A percentile compares a stretch with the other conserved stretches of the same genome.
Conservation (phyloP, 768 basidiomycete species). For the Hygrocybe coccinea region DNA sequence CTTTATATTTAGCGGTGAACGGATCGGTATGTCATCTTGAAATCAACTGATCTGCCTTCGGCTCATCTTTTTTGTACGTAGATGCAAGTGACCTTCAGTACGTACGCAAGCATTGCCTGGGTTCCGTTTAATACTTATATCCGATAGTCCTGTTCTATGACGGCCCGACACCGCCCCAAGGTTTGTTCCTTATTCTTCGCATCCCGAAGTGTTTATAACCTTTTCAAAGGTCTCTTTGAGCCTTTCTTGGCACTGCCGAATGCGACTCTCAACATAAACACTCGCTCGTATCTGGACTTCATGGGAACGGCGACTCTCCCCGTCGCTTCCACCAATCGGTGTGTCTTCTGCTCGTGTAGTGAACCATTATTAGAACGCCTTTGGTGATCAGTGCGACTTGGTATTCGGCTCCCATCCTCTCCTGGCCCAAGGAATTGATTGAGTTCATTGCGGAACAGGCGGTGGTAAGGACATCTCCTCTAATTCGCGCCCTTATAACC, state of each 20-base stretch:
- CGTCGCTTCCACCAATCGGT: slow-evolving; percentile 27
- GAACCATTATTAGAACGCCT: slow-evolving; percentile 8
- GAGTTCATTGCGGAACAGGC: slow-evolving; percentile 39
- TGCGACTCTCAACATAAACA: slow-evolving; percentile 35
- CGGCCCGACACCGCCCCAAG: slow-evolving; percentile 43
- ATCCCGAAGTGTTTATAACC: background rate
- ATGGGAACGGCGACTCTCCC: slow-evolving; percentile 36
- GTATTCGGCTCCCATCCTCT: slow-evolving; percentile 39
- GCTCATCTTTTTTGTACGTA: background rate
- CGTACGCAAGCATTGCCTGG: background rate
- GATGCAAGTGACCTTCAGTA: background rate
- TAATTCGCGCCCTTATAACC: background rate
- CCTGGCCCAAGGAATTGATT: slow-evolving; percentile 35
- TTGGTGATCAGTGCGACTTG: slow-evolving; percentile 32
- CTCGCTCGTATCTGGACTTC: slow-evolving; percentile 38
- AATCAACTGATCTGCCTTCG: background rate
- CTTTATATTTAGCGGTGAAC: slow-evolving; percentile 38
- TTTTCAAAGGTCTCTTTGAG: slow-evolving; percentile 38
- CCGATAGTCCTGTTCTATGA: slow-evolving; percentile 53
- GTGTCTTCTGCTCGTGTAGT: background rate
- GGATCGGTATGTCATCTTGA: slow-evolving; percentile 10
- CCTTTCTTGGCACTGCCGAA: slow-evolving; percentile 43
- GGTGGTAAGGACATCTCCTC: slow-evolving; percentile 4
- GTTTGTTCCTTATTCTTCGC: slow-evolving; percentile 14
- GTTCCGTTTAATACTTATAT: slow-evolving; percentile 18